Percentiles rank a stretch among this genome's conserved stretches.
Conservation (phyloP, 2,329 filamentous ascomycete species). For the Xylaria digitata region DNA sequence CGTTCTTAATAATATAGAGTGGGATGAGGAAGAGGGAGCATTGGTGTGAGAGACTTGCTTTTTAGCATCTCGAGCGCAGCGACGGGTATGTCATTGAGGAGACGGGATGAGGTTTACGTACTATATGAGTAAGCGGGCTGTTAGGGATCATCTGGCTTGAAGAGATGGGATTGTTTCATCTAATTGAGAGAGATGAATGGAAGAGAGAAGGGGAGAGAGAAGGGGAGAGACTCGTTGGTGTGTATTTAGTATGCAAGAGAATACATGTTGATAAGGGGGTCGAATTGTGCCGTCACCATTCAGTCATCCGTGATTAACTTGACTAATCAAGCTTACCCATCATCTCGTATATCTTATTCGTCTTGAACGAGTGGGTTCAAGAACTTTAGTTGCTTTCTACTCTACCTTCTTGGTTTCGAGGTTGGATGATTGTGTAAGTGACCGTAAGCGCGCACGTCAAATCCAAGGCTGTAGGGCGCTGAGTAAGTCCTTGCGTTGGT, state of each 20-base stretch:
- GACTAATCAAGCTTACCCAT: no score
- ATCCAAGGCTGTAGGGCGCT: background rate
- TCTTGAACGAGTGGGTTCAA: no score
- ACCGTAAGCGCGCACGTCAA: no score
- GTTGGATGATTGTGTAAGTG: no score
- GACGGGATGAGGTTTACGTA: background rate
- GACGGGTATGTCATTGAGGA: constrained; percentile 5
- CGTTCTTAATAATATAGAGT: constrained; percentile 7
- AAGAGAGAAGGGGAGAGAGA: background rate
- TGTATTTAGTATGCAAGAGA: constrained; percentile 1
- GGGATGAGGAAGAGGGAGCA: background rate
- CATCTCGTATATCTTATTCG: no score
- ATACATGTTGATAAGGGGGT: no score
- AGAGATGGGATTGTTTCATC: background rate
- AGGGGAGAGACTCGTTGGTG: background rate
- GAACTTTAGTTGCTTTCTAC: no score
- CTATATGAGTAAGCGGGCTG: background rate
- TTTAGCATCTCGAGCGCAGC: background rate
- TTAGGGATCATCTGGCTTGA: background rate
- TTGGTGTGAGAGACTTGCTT: background rate
- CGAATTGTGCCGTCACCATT: no score
- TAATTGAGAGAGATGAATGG: background rate
- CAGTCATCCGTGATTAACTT: no score
- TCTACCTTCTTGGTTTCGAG: no score
- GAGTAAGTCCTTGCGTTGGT: constrained; percentile 4